A percentile compares a stretch with the other conserved stretches of the same genome.
These are phyloP conservation scores for Coniophora puteana DNA, from an alignment of 1,284 basidiomycete species.

Conservation along the genomic window DNA sequence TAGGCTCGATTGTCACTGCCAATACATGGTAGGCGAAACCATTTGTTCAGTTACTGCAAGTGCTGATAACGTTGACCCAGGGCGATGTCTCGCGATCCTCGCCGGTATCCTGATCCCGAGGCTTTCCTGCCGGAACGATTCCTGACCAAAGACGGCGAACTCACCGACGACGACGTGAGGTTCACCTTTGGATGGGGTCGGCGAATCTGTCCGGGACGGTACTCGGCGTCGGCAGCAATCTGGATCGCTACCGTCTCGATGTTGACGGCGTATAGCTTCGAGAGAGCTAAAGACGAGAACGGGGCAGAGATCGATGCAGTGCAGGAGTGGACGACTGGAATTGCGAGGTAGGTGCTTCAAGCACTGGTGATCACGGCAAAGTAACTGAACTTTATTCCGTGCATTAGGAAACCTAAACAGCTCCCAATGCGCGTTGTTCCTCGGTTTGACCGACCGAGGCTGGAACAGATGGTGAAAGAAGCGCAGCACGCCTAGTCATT, in stretches of 20 bases:
- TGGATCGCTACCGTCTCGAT: conserved; percentile 29
- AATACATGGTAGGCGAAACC: conserved; percentile 22
- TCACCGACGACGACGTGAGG: neutral
- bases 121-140: neutral
- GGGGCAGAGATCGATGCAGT: conserved; percentile 24
- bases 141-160: neutral
- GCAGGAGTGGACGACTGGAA: conserved; percentile 36
- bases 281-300: conserved; percentile 22
- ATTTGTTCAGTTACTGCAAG: neutral
- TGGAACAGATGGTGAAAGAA: too few relatives aligned
- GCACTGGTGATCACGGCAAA: too few relatives aligned
- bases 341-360: neutral
- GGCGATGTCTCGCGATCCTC: neutral
- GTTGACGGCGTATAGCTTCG: conserved; percentile 26
- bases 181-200: neutral
- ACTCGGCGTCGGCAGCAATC: conserved; percentile 29
- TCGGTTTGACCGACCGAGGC: too few relatives aligned
- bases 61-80: neutral
- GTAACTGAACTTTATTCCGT: too few relatives aligned
- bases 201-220: conserved; percentile 17
- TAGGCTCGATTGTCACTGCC: conserved; percentile 29
- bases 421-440: too few relatives aligned
- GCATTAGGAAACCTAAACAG: too few relatives aligned
- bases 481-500: too few relatives aligned
- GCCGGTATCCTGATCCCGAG: neutral